Conservation (phyloP, 225 moss, liverwort and hornwort species). For the Ulota crispa region DNA sequence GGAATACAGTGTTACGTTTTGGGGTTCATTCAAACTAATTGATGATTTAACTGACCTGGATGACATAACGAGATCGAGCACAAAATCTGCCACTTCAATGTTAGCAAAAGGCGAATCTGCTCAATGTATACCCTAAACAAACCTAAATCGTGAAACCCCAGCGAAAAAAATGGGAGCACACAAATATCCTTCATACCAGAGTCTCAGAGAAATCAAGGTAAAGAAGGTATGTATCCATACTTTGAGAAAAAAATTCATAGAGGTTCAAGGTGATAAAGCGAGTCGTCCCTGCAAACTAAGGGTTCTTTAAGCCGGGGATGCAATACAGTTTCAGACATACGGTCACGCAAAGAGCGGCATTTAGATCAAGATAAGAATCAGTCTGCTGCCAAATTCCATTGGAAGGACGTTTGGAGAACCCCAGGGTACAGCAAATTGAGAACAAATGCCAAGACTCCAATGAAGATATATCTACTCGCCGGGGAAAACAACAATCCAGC, state of each 20-base stretch:
- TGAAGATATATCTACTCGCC: background rate
- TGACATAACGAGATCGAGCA: background rate
- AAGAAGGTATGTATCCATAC: background rate
- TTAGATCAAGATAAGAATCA: background rate
- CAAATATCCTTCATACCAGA: background rate
- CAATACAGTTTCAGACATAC: background rate
- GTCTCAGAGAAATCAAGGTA: background rate
- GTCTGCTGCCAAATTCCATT: background rate
- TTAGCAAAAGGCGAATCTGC: background rate
- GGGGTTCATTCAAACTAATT: background rate
- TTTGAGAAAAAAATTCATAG: background rate
- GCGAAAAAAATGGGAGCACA: background rate
- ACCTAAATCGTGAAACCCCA: background rate
- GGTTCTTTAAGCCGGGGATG: background rate
- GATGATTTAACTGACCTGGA: background rate
- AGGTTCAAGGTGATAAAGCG: background rate
- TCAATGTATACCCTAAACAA: background rate
- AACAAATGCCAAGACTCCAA: constrained; percentile 4
- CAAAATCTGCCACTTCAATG: background rate
- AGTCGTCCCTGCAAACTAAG: background rate
- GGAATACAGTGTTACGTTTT: background rate
- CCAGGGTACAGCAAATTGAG: constrained; percentile 5
- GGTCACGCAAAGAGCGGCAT: background rate
- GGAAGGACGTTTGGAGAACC: background rate
- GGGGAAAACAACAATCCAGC: background rate